Conservation (phyloP, 768 basidiomycete genomes). For the Suillus weaverae region DNA sequence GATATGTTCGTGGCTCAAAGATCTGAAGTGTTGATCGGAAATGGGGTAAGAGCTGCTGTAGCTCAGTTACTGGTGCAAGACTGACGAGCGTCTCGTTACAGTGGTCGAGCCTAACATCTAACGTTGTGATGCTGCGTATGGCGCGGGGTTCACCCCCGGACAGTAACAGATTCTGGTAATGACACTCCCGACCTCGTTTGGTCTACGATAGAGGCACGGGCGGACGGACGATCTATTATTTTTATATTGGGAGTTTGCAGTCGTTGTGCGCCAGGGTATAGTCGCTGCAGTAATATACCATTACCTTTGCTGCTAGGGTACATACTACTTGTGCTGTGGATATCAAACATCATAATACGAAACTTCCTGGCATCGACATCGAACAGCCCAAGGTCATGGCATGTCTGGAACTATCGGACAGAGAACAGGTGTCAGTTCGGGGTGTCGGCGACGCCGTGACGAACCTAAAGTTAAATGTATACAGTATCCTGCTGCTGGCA, state of each 20-base stretch:
- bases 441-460: too few species aligned
- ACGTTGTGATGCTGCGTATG: constrained; percentile 39
- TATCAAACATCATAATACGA: not conserved
- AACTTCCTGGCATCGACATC: not conserved
- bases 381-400: not conserved
- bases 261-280: not conserved
- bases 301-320: not conserved
- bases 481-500: constrained; percentile 60
- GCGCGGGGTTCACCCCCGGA: constrained; percentile 26
- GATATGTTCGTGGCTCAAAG: constrained; percentile 50
- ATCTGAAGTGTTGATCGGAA: constrained; percentile 51
- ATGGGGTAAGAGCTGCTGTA: constrained; percentile 41
- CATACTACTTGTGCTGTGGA: not conserved
- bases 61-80: not conserved
- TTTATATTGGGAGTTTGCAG: not conserved
- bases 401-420: not conserved
- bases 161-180: constrained; percentile 37
- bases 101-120: constrained; percentile 45
- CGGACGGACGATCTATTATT: not conserved
- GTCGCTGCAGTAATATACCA: not conserved
- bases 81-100: constrained; percentile 15
- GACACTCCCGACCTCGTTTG: not conserved
- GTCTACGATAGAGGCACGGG: not conserved
- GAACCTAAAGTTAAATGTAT: too few species aligned
- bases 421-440: not conserved